These are phyloP conservation scores for Saturnispora gosingensis DNA, from an alignment of 805 yeast species.

Conservation along the genomic window DNA sequence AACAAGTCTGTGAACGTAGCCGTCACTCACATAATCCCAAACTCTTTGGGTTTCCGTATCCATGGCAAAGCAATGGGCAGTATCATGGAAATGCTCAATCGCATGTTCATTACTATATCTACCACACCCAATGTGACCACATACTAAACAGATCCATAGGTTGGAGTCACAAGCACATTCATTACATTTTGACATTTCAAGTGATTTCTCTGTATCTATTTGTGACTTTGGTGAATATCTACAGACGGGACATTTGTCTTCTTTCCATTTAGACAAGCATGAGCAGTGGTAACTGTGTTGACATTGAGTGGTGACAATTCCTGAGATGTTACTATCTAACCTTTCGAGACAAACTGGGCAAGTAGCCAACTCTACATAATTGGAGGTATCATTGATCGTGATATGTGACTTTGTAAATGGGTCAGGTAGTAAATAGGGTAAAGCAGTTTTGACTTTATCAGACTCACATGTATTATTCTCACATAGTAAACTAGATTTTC, in stretches of 20 bases:
- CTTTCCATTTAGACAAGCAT: conserved; percentile 82
- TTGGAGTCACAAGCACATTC: conserved; percentile 52
- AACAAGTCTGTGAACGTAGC: conserved; percentile 76
- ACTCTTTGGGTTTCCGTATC: conserved; percentile 76
- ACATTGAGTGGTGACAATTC: conserved; percentile 79
- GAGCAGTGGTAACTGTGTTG: conserved; percentile 90
- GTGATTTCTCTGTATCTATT: conserved; percentile 3
- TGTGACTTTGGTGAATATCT: conserved; percentile 49
- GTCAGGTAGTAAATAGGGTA: conserved; percentile 65
- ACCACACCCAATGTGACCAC: conserved; percentile 92
- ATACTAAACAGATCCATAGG: conserved; percentile 81
- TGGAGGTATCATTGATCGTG: conserved; percentile 11
- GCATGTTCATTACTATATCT: conserved; percentile 83
- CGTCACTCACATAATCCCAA: conserved; percentile 92
- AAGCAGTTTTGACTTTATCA: conserved; percentile 19
- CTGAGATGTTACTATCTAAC: conserved; percentile 73
- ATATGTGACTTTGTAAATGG: conserved; percentile 46
- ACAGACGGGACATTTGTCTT: conserved; percentile 87
- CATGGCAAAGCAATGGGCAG: conserved; percentile 88
- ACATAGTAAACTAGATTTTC: conserved; percentile 17
- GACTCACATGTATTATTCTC: conserved; percentile 11
- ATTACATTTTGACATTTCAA: conserved; percentile 33
- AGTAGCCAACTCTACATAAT: conserved; percentile 62
- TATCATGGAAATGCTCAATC: conserved; percentile 63
- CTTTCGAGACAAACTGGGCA: conserved; percentile 91